Evolutionary conservation across 2,329 filamentous ascomycete genomes (phyloP).

Genomic region (Nemania bipapillata): DNA sequence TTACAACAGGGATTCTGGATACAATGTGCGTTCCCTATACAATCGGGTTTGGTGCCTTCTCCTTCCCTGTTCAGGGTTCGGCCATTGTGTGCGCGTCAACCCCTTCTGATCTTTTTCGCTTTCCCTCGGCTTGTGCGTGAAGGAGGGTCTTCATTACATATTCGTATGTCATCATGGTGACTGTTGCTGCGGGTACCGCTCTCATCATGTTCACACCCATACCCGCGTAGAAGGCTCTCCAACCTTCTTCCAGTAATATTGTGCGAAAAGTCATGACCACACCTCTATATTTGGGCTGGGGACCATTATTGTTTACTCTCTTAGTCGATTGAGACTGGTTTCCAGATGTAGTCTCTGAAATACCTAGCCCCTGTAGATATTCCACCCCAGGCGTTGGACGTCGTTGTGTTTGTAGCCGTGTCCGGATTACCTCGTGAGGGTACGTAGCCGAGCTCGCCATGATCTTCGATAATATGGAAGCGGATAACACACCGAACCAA

Average conservation of each 20-base stretch:
- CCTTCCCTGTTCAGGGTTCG: conserved; percentile 24
- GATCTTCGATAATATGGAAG: conserved; percentile 93
- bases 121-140: conserved; percentile 56
- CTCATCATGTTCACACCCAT: conserved; percentile 98
- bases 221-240: conserved; percentile 95
- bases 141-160: conserved; percentile 70
- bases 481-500: conserved; percentile 84
- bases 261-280: conserved; percentile 83
- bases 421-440: conserved; percentile 95
- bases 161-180: conserved; percentile 97
- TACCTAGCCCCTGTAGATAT: conserved; percentile 63
- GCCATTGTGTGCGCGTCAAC: conserved; percentile 44
- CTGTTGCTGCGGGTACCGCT: conserved; percentile 92
- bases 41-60: conserved; percentile 2
- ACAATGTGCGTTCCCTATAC: conserved; percentile 23
- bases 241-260: conserved; percentile 90
- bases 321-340: conserved; percentile 57
- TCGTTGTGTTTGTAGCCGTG: conserved; percentile 91
- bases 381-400: conserved; percentile 70
- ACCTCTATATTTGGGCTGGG: conserved; percentile 72
- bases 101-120: conserved; percentile 46
- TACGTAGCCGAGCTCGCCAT: conserved; percentile 95
- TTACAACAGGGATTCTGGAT: conserved; percentile 31
- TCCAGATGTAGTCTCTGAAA: conserved; percentile 55
- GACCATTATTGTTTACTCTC: conserved; percentile 34